Conservation (phyloP, 441 rosid genomes). For the Gossypium schwendimanii region DNA sequence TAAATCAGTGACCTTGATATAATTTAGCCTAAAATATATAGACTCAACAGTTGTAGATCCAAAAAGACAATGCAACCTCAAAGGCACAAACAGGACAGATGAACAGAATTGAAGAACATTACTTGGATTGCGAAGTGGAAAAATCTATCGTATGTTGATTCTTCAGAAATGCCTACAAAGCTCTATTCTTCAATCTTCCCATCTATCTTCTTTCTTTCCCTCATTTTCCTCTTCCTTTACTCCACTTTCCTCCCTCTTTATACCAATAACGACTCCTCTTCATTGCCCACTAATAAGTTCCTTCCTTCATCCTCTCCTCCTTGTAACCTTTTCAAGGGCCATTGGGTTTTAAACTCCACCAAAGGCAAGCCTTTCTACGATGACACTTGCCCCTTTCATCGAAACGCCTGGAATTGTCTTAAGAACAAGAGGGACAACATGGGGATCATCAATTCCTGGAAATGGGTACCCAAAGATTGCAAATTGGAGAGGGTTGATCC, state of each 20-base stretch:
- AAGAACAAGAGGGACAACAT: conserved; percentile 59
- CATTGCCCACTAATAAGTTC: not conserved
- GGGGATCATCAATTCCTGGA: conserved; percentile 76
- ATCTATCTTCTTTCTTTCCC: conserved; percentile 40
- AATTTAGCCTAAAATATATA: too few species aligned
- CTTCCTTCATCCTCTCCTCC: conserved; percentile 22
- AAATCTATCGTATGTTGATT: not conserved
- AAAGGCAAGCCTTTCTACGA: conserved; percentile 45
- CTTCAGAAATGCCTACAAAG: conserved; percentile 45
- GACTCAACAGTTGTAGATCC: not conserved
- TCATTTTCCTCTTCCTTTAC: conserved; percentile 37
- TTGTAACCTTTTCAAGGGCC: conserved; percentile 72
- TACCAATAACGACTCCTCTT: conserved; percentile 14
- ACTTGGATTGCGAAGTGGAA: not conserved
- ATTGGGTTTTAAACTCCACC: conserved; percentile 44
- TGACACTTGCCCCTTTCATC: conserved; percentile 82
- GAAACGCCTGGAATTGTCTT: conserved; percentile 89
- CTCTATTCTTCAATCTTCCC: conserved; percentile 43
- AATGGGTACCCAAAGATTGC: conserved; percentile 71
- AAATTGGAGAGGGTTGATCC: conserved; percentile 56
- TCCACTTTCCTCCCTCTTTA: conserved; percentile 29
- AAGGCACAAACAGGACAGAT: not conserved
- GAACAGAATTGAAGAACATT: not conserved
- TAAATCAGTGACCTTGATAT: too few species aligned
- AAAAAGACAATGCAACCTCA: not conserved